Conservation (phyloP, 2,329 filamentous ascomycete genomes). For the Harringtonia lauricola region DNA sequence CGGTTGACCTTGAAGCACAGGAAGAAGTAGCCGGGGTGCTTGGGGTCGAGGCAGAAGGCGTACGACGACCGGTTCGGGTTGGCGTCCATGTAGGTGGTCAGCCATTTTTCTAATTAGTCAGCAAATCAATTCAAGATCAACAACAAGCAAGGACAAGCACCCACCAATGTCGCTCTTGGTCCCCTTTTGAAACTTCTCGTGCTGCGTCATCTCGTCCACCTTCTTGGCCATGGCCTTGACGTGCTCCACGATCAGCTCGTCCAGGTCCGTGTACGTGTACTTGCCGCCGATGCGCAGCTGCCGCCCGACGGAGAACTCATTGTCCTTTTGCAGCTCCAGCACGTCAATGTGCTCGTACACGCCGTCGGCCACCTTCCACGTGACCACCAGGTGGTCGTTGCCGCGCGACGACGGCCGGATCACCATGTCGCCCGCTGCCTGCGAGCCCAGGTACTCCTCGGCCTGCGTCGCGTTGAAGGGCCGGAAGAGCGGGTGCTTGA, state of each 20-base stretch:
- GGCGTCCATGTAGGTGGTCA: constrained; percentile 89
- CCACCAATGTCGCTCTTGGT: constrained; percentile 76
- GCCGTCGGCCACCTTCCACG: constrained; percentile 94
- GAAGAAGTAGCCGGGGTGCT: constrained; percentile 88
- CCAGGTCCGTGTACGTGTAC: constrained; percentile 88
- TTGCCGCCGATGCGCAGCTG: constrained; percentile 77
- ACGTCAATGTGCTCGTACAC: constrained; percentile 99
- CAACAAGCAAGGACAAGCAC: constrained; percentile 21
- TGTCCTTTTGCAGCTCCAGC: constrained; percentile 91
- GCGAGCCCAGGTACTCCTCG: constrained; percentile 82
- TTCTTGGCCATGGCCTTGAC: constrained; percentile 97
- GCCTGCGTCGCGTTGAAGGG: constrained; percentile 88
- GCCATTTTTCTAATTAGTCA: constrained; percentile 68
- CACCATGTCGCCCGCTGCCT: constrained; percentile 79
- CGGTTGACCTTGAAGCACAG: constrained; percentile 92
- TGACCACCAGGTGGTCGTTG: constrained; percentile 87
- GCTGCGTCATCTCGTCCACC: constrained; percentile 88
- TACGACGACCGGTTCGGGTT: constrained; percentile 92
- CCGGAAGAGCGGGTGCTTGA: constrained; percentile 94
- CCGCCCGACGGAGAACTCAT: constrained; percentile 86
- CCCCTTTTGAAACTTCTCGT: constrained; percentile 85
- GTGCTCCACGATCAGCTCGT: constrained; percentile 94
- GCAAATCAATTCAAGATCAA: background rate
- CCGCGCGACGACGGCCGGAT: constrained; percentile 94
- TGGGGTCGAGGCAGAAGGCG: constrained; percentile 87